Percentiles rank a stretch among this genome's conserved stretches.
phyloP scores from a whole-genome alignment of 1,139 yeast genomes.

The Pichia inconspicua region DNA sequence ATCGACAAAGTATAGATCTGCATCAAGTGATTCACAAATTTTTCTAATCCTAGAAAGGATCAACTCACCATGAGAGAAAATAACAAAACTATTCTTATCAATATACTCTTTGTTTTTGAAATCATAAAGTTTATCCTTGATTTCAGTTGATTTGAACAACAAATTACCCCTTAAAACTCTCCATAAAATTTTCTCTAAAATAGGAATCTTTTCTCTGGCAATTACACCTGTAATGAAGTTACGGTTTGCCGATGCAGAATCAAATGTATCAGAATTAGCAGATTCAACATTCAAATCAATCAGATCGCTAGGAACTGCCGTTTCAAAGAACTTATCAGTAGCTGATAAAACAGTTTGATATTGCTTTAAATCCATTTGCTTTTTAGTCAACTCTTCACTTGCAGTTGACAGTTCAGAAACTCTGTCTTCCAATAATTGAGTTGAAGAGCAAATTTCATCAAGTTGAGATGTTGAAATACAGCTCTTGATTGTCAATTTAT shows the following conservation, averaged over 20 bases:
- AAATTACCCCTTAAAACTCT: conserved; percentile 51
- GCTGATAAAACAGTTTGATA: conserved; percentile 62
- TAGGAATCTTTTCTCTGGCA: conserved; percentile 37
- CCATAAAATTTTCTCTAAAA: conserved; percentile 49
- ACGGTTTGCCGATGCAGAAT: conserved; percentile 27
- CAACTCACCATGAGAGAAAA: conserved; percentile 50
- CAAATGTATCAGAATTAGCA: not conserved
- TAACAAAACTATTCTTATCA: conserved; percentile 42
- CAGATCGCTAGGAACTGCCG: conserved; percentile 18
- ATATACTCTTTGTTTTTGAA: conserved; percentile 31
- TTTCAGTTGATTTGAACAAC: conserved; percentile 42
- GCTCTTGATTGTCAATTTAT: conserved; percentile 25
- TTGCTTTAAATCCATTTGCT: conserved; percentile 53
- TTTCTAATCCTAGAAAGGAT: conserved; percentile 40
- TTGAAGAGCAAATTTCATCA: conserved; percentile 65
- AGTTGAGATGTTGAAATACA: conserved; percentile 51
- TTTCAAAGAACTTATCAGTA: conserved; percentile 60
- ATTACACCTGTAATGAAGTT: conserved; percentile 47
- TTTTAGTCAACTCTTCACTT: conserved; percentile 43
- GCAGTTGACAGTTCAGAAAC: conserved; percentile 49
- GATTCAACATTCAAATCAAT: conserved; percentile 27
- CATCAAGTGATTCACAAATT: conserved; percentile 47
- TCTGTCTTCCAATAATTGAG: conserved; percentile 54
- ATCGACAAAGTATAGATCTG: conserved; percentile 39
- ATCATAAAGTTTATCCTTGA: conserved; percentile 34